Base-by-base conservation (phyloP, 2,329 filamentous ascomycete species). In the Chrysoporthe cubensis region DNA sequence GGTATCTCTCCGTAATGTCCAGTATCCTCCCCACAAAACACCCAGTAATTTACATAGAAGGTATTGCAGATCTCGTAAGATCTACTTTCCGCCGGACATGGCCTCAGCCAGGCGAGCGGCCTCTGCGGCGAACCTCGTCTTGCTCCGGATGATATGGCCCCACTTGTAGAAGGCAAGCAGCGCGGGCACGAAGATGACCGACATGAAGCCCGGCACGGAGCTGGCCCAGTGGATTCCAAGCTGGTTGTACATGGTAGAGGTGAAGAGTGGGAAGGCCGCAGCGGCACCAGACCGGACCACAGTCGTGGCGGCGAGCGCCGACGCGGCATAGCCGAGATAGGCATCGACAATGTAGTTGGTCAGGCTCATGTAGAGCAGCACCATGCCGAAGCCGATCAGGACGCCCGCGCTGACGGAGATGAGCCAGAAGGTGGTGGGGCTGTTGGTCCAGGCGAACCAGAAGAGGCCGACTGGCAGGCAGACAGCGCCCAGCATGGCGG, bases 241-340 rank as follows among this genome's bases (percentile, higher is more conserved):
- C 0, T 82, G 80, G 1, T 75, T 75, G 75, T 95, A 96, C 86
- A 97, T 89, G 34, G 84, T 83, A 0, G 91, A 85, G 0, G 91
- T 93, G 2, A 91, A 91, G 0, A 96, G 82, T 0, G 93, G 93
- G 13, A 96, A 80, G 0, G 88, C 86, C n/a, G 90, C 93, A n/a
- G 93, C 93, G 65, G 94, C 83, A 7, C 91, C 76, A 66, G 87
- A 90, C 44, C 93, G 83, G 18, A 93, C 83, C 2, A 96, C 90
- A 0, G 91, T 87, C 72, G 96, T 96, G 0, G 92, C 91, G 0
- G 93, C 92, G 44, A 96, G 82, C 0, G 93, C 93, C 2, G 88
- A 92, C 0, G 93, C 93, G 1, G 93, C 89, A 75, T 94, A 96
- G 72, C 96, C 91, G 4, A 90, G 90, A 72, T 96, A 96, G 7